Evolutionary conservation across 805 yeast species (phyloP), one percentile per base, ranked within the genome.

Genomic region (Candida tibetensis): DNA sequence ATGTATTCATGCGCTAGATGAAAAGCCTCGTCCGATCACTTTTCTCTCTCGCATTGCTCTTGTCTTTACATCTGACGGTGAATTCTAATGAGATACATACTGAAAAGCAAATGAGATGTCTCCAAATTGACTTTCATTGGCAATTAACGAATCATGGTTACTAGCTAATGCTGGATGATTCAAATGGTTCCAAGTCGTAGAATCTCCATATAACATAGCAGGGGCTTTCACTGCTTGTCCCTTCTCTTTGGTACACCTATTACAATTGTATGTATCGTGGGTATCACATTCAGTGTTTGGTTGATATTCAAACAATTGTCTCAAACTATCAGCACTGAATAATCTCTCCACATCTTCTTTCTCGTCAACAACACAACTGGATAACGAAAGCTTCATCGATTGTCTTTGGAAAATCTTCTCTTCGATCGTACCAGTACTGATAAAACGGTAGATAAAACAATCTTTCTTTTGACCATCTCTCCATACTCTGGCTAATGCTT

Each of bases 381-480:
- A 85, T 29, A 93, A 66, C 35, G 95, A 86, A 65, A 91, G 74
- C 54, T 93, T 93, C 85, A 93, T 90, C 3, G 95, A 82, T 57
- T 93, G 99, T 38, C 99, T 71, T 65, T 93, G 99, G 62, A 85
- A 88, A 23, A 93, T 93, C 61, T 93, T 93, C 53, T 91, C 99
- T 54, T 91, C 99, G 37, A 91, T 93, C 1, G 96, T 80, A 9
- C 99, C 99, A 0, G 98, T 89, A 5, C 95, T 77, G 40, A 91
- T 90, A 50, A 93, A 90, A 49, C 99, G 72, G 60, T 93, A 93
- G 28, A 91, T 93, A 53, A 84, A 91, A 66, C 99, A 93, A 59
- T 86, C 95, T 61, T 91, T 93, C 71, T 86, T 91, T 57, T 91
- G 99, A 0, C 99, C 99, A 64, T 93, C 99, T 72, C 99, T 81